Percentiles rank a stretch among this genome's conserved stretches.
These are phyloP conservation scores for Lachancea sp. DNA, from an alignment of 805 yeast genomes.

Conservation along the genomic window DNA sequence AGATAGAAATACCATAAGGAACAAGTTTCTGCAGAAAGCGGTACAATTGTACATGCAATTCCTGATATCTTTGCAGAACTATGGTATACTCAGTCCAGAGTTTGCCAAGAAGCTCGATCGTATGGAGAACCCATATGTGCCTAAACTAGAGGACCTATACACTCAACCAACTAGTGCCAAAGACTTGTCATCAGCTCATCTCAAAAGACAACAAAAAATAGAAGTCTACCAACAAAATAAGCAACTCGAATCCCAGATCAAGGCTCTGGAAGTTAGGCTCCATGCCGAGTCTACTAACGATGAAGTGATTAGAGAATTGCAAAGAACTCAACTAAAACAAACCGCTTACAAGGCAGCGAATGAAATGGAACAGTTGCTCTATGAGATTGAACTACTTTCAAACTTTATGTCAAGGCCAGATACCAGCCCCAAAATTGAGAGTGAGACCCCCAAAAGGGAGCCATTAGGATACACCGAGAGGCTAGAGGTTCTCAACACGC, in stretches of 20 bases:
- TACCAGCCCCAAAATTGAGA: conserved; percentile 6
- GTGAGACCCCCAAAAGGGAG: conserved; percentile 21
- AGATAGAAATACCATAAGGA: conserved; percentile 22
- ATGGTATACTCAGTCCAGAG: conserved; percentile 36
- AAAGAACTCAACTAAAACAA: conserved; percentile 48
- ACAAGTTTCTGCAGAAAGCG: conserved; percentile 38
- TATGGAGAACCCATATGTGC: conserved; percentile 37
- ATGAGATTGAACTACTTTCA: conserved; percentile 61
- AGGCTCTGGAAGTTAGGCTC: conserved; percentile 38
- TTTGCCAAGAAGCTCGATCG: conserved; percentile 37
- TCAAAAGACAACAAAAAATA: conserved; percentile 65
- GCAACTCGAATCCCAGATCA: conserved; percentile 34
- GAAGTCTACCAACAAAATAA: conserved; percentile 57
- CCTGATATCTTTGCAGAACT: conserved; percentile 40
- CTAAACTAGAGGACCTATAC: conserved; percentile 33
- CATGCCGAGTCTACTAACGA: conserved; percentile 47
- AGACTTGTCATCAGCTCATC: conserved; percentile 25
- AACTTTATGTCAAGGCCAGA: conserved; percentile 32
- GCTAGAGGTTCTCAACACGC: conserved; percentile 46
- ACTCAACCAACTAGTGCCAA: conserved; percentile 13
- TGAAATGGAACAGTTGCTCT: conserved; percentile 48
- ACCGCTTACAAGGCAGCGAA: conserved; percentile 49
- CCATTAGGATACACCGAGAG: conserved; percentile 56
- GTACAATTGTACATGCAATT: conserved; percentile 42
- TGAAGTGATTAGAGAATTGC: conserved; percentile 51